These are phyloP conservation scores for Solanum lycopersicoides DNA, from an alignment of 257 asterid species.

Conservation along the genomic window DNA sequence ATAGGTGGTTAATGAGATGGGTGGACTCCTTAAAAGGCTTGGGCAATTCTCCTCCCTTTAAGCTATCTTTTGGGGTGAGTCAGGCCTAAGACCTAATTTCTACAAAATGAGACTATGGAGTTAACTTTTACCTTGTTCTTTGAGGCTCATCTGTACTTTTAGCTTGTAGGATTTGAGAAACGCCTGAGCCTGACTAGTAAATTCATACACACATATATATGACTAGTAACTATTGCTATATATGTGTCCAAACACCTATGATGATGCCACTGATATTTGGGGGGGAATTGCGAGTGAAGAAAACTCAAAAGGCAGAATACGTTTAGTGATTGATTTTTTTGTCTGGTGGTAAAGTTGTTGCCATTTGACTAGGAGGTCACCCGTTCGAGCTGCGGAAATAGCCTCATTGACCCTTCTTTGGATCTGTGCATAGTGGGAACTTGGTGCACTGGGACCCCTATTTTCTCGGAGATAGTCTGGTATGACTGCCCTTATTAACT, in stretches of 20 bases:
- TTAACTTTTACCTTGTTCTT: too few relatives aligned
- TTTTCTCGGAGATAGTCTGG: background rate
- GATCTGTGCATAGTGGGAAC: background rate
- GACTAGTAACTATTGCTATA: background rate
- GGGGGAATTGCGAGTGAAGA: background rate
- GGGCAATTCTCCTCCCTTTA: too few relatives aligned
- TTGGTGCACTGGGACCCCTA: background rate
- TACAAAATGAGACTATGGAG: too few relatives aligned
- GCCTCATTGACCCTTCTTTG: background rate
- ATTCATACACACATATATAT: background rate
- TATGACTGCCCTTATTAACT: background rate
- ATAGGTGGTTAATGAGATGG: too few relatives aligned
- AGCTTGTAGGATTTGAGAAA: background rate
- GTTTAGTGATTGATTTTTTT: background rate
- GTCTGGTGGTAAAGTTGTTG: background rate
- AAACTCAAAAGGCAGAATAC: background rate
- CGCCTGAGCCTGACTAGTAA: background rate
- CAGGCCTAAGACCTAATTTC: too few relatives aligned
- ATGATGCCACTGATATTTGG: background rate
- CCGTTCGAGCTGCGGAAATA: background rate
- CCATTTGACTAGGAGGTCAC: rapidly evolving
- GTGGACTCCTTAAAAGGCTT: too few relatives aligned
- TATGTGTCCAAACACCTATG: background rate
- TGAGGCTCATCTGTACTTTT: too few relatives aligned
- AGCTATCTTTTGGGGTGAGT: too few relatives aligned